Conservation (phyloP, 805 yeast species). For the Candida cerambycidarum region DNA sequence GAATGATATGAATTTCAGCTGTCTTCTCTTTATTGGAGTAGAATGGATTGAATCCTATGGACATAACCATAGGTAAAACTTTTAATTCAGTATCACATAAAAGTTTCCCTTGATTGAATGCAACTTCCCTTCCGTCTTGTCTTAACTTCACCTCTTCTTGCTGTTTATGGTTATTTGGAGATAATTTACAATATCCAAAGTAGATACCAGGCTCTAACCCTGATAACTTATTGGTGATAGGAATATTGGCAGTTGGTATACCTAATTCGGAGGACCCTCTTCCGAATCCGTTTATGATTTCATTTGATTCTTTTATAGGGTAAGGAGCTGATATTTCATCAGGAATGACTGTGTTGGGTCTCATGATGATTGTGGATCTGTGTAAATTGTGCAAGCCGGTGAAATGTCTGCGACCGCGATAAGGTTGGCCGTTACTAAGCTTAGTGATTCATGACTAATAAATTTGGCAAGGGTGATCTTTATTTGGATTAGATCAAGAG, state of each 20-base stretch:
- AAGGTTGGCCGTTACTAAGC: neutral
- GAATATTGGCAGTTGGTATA: conserved; percentile 92
- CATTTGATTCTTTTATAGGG: conserved; percentile 43
- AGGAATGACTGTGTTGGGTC: conserved; percentile 1
- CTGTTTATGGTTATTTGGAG: conserved; percentile 17
- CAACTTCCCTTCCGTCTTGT: conserved; percentile 25
- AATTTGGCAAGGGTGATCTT: neutral
- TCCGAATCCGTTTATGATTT: conserved; percentile 82
- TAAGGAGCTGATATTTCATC: conserved; percentile 50
- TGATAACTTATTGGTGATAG: conserved; percentile 49
- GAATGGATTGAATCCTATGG: conserved; percentile 95
- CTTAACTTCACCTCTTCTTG: conserved; percentile 20
- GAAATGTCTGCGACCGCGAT: no score
- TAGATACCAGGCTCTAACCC: conserved; percentile 76
- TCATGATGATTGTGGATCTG: neutral
- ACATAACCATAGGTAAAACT: conserved; percentile 86
- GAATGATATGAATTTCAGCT: conserved; percentile 84
- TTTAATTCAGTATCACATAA: conserved; percentile 45
- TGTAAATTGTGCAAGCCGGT: no score
- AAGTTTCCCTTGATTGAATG: conserved; percentile 60
- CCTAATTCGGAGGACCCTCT: conserved; percentile 94
- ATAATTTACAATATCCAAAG: conserved; percentile 67
- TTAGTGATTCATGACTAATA: no score
- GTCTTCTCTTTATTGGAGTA: conserved; percentile 77
- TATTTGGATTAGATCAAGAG: no score